Evolutionary conservation across 345 rosid genomes (phyloP), one percentile per base, ranked within the genome.

Genomic region (Brassica nigra): DNA sequence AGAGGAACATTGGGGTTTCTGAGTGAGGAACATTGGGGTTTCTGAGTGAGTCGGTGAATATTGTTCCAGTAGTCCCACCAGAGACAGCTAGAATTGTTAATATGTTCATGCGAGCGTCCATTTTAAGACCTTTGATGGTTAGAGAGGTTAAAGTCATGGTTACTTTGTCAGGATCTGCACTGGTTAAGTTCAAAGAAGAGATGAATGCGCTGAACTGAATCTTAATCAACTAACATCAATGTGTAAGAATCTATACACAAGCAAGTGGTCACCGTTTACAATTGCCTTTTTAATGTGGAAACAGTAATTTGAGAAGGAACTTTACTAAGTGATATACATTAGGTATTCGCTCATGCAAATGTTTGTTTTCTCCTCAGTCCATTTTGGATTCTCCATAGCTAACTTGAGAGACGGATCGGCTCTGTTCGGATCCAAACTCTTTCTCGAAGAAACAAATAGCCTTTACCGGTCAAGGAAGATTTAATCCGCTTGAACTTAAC

Each of bases 91-190:
- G 39, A 37, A 55, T 2, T 18, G 10, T 71, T 36, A 52, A 71
- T 54, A 49, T 78, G 66, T 52, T 71, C 20, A 49, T 78, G 81
- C 12, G 42, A 54, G 47, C 76, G 9, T 78, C 81, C 3, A 63
- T 11, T 33, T 27, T 63, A 68, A 76, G 71, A 27, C 44, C 33
- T 8, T 54, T 5, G 9, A 63, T 64, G 76, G 47, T 62, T 0
- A 75, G 80, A 71, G 76, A 59, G 7, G 59, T 78, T 64, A 64
- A 71, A 2, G 4, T 71, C 18, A 62, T 71, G 64, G 65, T 78
- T 49, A 62, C 76, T 4, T 64, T 77, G 6, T 70, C 71, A 54
- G 71, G 71, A 36, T 36, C 18, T 34, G 76, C 44, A 18, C 54
- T 78, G 81, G 42, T 37, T 36, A 63, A 9, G 65, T 59, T 76